Evolutionary conservation across 202 grass and related monocot genomes (phyloP).

Genomic region (Cymbopogon flexuosus): DNA sequence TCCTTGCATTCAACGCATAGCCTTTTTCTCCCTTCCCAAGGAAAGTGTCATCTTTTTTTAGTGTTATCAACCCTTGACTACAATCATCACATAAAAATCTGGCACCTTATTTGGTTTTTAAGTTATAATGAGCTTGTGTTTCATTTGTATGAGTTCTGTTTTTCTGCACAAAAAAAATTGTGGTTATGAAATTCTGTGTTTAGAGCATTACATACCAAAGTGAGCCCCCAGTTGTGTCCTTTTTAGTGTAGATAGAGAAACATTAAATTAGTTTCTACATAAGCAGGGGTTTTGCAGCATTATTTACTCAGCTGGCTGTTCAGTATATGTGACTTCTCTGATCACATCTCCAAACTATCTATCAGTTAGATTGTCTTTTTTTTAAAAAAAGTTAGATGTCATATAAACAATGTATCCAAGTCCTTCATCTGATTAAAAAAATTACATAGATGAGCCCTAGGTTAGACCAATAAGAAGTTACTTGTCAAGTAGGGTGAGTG

Average conservation of each 20-base stretch:
- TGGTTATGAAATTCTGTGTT: not conserved
- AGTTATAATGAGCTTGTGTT: not conserved
- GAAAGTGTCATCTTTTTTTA: constrained; percentile 5
- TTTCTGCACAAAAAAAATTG: not conserved
- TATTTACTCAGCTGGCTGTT: not conserved
- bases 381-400: too few relatives aligned
- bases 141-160: not conserved
- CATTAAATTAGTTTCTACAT: not conserved
- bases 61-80: not conserved
- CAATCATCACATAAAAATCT: not conserved
- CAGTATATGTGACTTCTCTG: not conserved
- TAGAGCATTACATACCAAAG: not conserved
- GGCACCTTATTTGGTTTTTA: constrained; percentile 4
- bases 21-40: not conserved
- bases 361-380: too few relatives aligned
- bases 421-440: too few relatives aligned
- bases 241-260: not conserved
- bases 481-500: not conserved
- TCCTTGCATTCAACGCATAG: not conserved
- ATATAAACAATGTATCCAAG: too few relatives aligned
- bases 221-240: not conserved
- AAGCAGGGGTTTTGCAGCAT: not conserved
- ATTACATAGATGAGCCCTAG: too few relatives aligned
- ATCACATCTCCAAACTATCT: too few relatives aligned
- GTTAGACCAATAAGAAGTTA: not conserved